A percentile compares a stretch with the other conserved stretches of the same genome.
phyloP scores from a whole-genome alignment of 768 basidiomycete species.

The Trametes coccinea region DNA sequence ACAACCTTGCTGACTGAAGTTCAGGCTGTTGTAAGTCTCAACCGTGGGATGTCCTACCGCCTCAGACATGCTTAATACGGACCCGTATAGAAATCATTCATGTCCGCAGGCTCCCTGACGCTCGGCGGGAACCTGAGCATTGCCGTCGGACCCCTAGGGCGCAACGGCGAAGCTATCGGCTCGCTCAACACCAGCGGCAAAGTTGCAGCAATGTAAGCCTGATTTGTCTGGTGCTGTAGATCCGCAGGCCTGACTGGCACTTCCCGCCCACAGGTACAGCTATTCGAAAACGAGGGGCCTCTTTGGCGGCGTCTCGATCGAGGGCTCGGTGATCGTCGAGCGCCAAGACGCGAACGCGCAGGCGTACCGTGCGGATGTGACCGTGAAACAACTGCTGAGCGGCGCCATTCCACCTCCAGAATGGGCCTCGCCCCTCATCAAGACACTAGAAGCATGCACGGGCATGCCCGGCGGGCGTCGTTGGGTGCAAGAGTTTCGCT shows the following conservation, averaged over 20 bases:
- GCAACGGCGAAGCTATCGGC: constrained; percentile 92
- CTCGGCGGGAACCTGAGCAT: constrained; percentile 90
- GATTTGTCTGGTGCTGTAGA: neutral
- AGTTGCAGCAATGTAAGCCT: constrained; percentile 81
- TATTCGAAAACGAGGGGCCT: constrained; percentile 92
- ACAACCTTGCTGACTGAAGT: neutral
- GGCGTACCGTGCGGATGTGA: constrained; percentile 77
- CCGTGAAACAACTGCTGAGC: constrained; percentile 76
- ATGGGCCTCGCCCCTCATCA: constrained; percentile 78
- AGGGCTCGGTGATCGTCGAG: constrained; percentile 91
- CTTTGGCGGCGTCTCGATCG: constrained; percentile 88
- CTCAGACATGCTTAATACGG: neutral
- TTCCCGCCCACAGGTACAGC: constrained; percentile 60
- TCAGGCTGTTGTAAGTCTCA: constrained; percentile 50
- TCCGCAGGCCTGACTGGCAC: neutral
- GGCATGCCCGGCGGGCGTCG: constrained; percentile 63
- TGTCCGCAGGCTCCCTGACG: constrained; percentile 90
- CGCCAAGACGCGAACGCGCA: constrained; percentile 88
- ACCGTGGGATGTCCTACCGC: neutral
- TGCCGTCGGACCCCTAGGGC: constrained; percentile 88
- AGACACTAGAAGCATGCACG: constrained; percentile 71
- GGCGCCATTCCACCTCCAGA: constrained; percentile 72
- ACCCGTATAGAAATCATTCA: constrained; percentile 70
- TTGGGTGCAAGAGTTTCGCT: constrained; percentile 63
- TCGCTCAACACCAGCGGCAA: constrained; percentile 82